Evolutionary conservation across 352 stramenopile genomes (phyloP).

Genomic region (Peronospora destructor): DNA sequence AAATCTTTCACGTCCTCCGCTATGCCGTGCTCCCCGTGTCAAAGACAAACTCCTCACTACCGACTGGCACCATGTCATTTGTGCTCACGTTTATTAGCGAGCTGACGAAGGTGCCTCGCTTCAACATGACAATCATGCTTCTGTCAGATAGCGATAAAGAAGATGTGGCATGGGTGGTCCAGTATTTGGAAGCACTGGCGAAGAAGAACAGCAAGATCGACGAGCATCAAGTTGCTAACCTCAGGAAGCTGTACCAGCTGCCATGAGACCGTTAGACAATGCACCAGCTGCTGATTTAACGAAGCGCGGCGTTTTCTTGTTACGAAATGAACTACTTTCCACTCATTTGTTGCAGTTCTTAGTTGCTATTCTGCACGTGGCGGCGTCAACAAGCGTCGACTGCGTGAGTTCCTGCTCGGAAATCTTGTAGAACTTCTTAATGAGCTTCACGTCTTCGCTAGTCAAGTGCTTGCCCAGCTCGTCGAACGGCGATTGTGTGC

Average conservation of each 20-base stretch:
- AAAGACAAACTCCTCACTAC: background rate
- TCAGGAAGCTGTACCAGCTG: slow-evolving; percentile 51
- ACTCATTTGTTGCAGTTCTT: slow-evolving; percentile 81
- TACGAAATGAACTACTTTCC: slow-evolving; percentile 5
- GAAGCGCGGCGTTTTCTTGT: slow-evolving; percentile 1
- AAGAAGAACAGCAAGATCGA: slow-evolving; percentile 5
- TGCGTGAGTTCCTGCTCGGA: slow-evolving; percentile 61
- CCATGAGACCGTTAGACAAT: slow-evolving; percentile 9
- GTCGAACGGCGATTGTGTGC: slow-evolving; percentile 34
- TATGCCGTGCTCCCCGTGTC: slow-evolving; percentile 13
- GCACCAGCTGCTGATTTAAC: background rate
- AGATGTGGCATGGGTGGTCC: slow-evolving; percentile 45
- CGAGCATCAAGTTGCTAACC: slow-evolving; percentile 15
- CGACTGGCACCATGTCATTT: slow-evolving; percentile 16
- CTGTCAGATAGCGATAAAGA: slow-evolving; percentile 55
- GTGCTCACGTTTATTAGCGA: slow-evolving; percentile 32
- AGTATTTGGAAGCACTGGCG: slow-evolving; percentile 16
- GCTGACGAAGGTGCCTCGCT: slow-evolving; percentile 51
- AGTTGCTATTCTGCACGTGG: slow-evolving; percentile 78
- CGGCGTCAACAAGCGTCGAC: slow-evolving; percentile 61
- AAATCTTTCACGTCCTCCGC: slow-evolving; percentile 50
- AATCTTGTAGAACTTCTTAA: slow-evolving; percentile 85
- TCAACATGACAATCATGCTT: slow-evolving; percentile 79
- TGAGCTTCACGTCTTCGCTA: slow-evolving; percentile 38
- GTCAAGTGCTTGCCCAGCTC: slow-evolving; percentile 49